These are phyloP conservation scores for Fusarium sp. DNA, from an alignment of 2,329 filamentous ascomycete species.

Conservation along the genomic window DNA sequence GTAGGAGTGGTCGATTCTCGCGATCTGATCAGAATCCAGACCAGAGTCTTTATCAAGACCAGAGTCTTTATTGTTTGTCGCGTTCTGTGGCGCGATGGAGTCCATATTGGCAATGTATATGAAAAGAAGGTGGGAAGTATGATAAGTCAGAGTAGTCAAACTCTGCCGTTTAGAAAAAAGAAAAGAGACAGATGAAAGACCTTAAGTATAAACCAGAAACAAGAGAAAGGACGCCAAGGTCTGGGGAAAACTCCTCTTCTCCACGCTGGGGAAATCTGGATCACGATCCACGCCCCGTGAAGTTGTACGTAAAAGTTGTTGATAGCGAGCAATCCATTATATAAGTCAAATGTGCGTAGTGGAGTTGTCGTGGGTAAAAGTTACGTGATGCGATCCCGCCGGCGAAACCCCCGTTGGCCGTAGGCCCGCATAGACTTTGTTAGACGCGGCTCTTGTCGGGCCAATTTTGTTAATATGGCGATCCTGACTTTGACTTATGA, in stretches of 20 bases:
- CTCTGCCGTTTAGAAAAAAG: rapidly evolving
- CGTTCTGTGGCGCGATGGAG: background rate
- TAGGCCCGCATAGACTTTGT: constrained; percentile 9
- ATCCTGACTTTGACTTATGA: background rate
- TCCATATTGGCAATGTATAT: background rate
- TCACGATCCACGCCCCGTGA: background rate
- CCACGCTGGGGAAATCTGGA: background rate
- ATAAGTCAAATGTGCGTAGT: background rate
- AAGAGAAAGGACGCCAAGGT: constrained; percentile 1
- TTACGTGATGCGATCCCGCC: constrained; percentile 15
- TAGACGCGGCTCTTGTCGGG: constrained; percentile 17
- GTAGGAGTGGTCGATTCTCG: constrained; percentile 23
- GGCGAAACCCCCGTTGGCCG: background rate
- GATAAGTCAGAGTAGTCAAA: background rate
- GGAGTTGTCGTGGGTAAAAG: constrained; percentile 11
- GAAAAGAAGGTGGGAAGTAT: background rate
- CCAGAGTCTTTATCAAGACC: background rate
- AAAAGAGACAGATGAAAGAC: background rate
- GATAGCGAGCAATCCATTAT: constrained; percentile 19
- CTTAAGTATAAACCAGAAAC: background rate
- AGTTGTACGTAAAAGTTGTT: constrained; percentile 20
- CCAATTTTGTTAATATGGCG: background rate
- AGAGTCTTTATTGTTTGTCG: background rate
- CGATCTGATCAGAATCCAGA: constrained; percentile 14
- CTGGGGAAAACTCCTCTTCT: constrained; percentile 18